Percentiles rank a stretch among this genome's conserved stretches.
Evolutionary conservation across 306 rosid genomes (phyloP).

Genomic region (Medicago arabica): DNA sequence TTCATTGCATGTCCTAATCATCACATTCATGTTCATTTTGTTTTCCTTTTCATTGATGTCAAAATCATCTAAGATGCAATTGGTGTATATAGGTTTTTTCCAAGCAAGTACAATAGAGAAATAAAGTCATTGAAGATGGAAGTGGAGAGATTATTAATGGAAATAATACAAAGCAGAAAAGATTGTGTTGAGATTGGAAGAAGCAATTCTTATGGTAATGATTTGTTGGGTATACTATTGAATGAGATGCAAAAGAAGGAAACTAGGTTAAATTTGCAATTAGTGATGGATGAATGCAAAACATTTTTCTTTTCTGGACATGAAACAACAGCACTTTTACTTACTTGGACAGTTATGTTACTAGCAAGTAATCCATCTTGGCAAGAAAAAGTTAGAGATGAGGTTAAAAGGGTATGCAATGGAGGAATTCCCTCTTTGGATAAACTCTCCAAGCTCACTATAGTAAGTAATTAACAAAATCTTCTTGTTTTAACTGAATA

Average conservation of each 20-base stretch:
- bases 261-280: slow-evolving; percentile 64
- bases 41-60: not conserved
- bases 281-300: slow-evolving; percentile 94
- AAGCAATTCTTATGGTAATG: slow-evolving; percentile 78
- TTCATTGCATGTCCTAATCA: slow-evolving; percentile 8
- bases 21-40: not conserved
- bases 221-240: slow-evolving; percentile 80
- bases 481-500: too few species aligned
- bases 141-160: slow-evolving; percentile 87
- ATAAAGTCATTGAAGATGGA: slow-evolving; percentile 78
- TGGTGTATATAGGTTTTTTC: slow-evolving; percentile 61
- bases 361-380: slow-evolving; percentile 74
- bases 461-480: slow-evolving; percentile 49
- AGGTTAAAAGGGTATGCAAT: slow-evolving; percentile 66
- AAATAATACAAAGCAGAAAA: slow-evolving; percentile 82
- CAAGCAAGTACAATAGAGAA: slow-evolving; percentile 92
- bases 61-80: not conserved
- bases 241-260: slow-evolving; percentile 74
- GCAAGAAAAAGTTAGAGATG: slow-evolving; percentile 76
- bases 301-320: slow-evolving; percentile 98
- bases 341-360: slow-evolving; percentile 93
- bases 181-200: slow-evolving; percentile 89
- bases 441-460: slow-evolving; percentile 76
- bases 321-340: slow-evolving; percentile 89
- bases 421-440: slow-evolving; percentile 62